phyloP scores from a whole-genome alignment of 1,284 basidiomycete genomes.

The Microbotryomycetes sp. region DNA sequence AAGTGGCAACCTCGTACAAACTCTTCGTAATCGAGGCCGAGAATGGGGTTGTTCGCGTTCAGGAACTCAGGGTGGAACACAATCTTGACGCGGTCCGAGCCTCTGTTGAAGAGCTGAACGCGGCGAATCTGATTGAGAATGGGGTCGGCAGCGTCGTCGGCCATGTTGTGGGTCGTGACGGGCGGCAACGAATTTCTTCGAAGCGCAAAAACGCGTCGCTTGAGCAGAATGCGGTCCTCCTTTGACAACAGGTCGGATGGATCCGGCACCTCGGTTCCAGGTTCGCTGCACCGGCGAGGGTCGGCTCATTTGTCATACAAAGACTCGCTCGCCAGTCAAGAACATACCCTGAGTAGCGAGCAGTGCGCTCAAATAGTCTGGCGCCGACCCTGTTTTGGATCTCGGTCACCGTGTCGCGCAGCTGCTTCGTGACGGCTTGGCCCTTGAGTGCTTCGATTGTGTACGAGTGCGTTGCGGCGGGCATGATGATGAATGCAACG shows the following conservation, averaged over 20 bases:
- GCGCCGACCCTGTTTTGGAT: constrained; percentile 88
- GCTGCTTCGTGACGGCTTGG: constrained; percentile 93
- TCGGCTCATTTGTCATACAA: too few species aligned
- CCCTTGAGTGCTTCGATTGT: constrained; percentile 97
- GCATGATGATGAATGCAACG: constrained; percentile 98
- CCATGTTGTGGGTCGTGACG: constrained; percentile 96
- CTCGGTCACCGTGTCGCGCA: constrained; percentile 88
- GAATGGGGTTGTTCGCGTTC: constrained; percentile 93
- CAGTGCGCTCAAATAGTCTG: constrained; percentile 86
- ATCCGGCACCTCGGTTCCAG: constrained; percentile 61
- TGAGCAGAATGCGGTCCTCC: constrained; percentile 91
- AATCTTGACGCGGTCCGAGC: constrained; percentile 82
- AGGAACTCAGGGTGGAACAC: constrained; percentile 98
- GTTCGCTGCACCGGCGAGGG: constrained; percentile 50
- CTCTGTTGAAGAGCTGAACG: constrained; percentile 82
- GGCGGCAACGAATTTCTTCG: constrained; percentile 89
- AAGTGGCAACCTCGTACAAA: constrained; percentile 96
- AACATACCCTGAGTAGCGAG: constrained; percentile 75
- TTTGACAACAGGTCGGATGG: constrained; percentile 72
- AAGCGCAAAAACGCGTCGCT: constrained; percentile 91
- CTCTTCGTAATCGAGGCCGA: constrained; percentile 96
- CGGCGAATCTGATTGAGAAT: constrained; percentile 90
- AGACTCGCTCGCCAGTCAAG: too few species aligned
- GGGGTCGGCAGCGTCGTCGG: constrained; percentile 82
- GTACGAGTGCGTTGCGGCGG: constrained; percentile 89